Conservation (phyloP, 108 stramenopile species). For the Seminavis robusta region DNA sequence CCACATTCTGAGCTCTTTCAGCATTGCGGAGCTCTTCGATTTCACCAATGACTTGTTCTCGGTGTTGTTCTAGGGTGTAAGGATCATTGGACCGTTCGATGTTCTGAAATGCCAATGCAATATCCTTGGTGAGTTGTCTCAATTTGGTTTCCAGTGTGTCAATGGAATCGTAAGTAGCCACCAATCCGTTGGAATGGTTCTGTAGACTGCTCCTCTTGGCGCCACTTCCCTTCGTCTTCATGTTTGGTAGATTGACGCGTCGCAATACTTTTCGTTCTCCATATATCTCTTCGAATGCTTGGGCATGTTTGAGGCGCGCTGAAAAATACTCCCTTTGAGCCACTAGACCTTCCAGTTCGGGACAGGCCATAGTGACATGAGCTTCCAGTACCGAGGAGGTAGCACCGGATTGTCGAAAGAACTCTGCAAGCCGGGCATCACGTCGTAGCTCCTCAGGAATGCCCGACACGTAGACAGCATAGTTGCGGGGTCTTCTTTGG, state of each 20-base stretch:
- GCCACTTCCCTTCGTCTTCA: conserved; percentile 21
- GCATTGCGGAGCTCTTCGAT: too few relatives aligned
- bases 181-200: background rate
- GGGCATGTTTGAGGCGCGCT: conserved; percentile 54
- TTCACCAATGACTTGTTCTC: too few relatives aligned
- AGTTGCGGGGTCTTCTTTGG: conserved; percentile 31
- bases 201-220: conserved; percentile 29
- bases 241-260: too few relatives aligned
- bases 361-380: conserved; percentile 37
- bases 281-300: conserved; percentile 39
- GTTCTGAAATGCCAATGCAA: conserved; percentile 3
- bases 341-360: conserved; percentile 40
- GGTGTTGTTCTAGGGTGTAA: too few relatives aligned
- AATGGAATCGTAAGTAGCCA: conserved; percentile 16
- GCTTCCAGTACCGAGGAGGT: conserved; percentile 37
- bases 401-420: conserved; percentile 38
- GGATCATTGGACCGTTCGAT: too few relatives aligned
- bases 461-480: conserved; percentile 36
- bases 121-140: conserved; percentile 31
- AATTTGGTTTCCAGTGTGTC: conserved; percentile 19
- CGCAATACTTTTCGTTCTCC: too few relatives aligned
- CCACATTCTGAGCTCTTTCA: too few relatives aligned
- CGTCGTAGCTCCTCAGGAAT: conserved; percentile 35
- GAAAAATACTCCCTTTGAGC: conserved; percentile 39
- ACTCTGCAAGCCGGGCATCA: conserved; percentile 27